Evolutionary conservation across 306 rosid species (phyloP).

Genomic region (Malus sylvestris): DNA sequence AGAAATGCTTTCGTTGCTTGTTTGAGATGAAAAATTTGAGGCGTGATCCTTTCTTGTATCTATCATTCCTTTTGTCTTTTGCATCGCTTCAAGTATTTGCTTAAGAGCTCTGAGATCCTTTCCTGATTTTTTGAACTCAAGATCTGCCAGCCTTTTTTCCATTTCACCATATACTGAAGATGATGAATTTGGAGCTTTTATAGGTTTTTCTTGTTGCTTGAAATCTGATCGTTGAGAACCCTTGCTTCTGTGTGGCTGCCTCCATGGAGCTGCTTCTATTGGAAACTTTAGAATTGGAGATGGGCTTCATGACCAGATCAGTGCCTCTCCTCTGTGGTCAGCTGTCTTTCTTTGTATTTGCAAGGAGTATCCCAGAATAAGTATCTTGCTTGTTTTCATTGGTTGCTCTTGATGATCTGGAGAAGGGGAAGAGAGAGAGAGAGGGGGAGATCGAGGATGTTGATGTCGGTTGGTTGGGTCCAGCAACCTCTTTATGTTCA

Average conservation of each 20-base stretch:
- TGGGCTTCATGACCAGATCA: constrained; percentile 29
- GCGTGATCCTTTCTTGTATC: constrained; percentile 48
- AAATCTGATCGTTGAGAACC: constrained; percentile 29
- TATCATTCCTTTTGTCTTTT: constrained; percentile 40
- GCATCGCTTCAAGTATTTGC: constrained; percentile 90
- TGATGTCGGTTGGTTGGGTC: too few species aligned
- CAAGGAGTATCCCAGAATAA: constrained; percentile 26
- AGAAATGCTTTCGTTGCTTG: constrained; percentile 13
- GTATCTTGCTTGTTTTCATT: constrained; percentile 34
- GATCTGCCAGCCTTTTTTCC: constrained; percentile 72
- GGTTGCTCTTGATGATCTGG: constrained; percentile 25
- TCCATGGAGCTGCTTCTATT: constrained; percentile 46
- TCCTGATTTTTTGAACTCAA: constrained; percentile 86
- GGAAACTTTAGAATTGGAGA: constrained; percentile 27
- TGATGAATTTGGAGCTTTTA: constrained; percentile 35
- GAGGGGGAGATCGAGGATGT: too few species aligned
- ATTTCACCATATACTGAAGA: constrained; percentile 74
- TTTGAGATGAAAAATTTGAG: constrained; percentile 34
- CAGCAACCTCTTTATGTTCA: too few species aligned
- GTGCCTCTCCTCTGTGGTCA: constrained; percentile 33
- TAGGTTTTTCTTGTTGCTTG: constrained; percentile 35
- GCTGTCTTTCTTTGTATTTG: constrained; percentile 21
- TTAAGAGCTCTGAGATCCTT: constrained; percentile 93
- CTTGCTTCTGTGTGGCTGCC: constrained; percentile 34
- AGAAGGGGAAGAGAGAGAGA: too few species aligned